Evolutionary conservation across 1,284 basidiomycete genomes (phyloP).

Genomic region (Rhodofomes roseus): DNA sequence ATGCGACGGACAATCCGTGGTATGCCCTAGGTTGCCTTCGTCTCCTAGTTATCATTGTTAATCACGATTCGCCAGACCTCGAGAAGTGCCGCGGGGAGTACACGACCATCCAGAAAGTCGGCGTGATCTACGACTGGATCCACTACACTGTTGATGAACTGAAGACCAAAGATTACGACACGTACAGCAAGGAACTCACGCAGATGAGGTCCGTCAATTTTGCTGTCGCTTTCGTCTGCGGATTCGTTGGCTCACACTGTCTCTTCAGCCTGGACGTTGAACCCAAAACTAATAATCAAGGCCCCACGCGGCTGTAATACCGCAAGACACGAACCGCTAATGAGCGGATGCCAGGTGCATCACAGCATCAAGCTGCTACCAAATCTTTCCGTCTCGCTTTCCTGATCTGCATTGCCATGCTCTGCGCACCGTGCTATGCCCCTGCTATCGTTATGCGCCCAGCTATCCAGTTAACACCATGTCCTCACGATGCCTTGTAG

Average conservation of each 20-base stretch:
- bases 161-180: background rate
- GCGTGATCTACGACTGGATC: conserved; percentile 4
- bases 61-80: conserved; percentile 1
- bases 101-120: conserved; percentile 3
- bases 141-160: background rate
- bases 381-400: background rate
- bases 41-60: background rate
- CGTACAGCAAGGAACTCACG: background rate
- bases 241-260: background rate
- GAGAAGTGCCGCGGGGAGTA: conserved; percentile 7
- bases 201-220: background rate
- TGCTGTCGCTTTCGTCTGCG: background rate
- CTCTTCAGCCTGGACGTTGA: background rate
- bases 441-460: background rate
- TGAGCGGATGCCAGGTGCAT: background rate
- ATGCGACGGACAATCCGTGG: conserved; percentile 8
- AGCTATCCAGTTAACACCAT: background rate
- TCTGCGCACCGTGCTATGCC: background rate
- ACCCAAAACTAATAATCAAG: background rate
- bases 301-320: background rate
- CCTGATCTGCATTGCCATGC: background rate
- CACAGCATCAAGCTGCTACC: background rate
- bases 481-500: background rate
- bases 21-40: background rate
- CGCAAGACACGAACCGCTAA: no score